These are phyloP conservation scores for Plectranthus barbatus DNA, from an alignment of 257 asterid genomes.

Conservation along the genomic window DNA sequence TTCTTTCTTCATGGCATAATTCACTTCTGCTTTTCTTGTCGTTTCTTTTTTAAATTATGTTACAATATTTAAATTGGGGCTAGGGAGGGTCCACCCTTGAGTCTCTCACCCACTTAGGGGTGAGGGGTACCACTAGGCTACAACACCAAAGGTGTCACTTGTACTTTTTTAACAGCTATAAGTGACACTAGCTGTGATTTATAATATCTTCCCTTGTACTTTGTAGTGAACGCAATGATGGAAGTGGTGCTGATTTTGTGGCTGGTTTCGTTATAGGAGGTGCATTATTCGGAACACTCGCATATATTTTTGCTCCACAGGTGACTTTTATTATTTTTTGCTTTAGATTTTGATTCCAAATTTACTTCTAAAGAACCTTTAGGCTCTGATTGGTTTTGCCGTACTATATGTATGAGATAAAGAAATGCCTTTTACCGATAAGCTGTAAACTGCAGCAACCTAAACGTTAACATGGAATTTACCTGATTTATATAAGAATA, in stretches of 20 bases:
- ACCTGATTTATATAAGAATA: neutral
- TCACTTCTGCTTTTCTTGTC: neutral
- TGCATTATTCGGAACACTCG: constrained; percentile 81
- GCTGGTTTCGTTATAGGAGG: constrained; percentile 90
- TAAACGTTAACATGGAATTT: neutral
- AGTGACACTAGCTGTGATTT: neutral
- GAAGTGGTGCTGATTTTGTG: constrained; percentile 66
- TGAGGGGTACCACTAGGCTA: too few relatives aligned
- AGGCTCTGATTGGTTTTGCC: neutral
- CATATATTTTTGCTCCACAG: constrained; percentile 81
- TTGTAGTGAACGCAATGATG: constrained; percentile 50
- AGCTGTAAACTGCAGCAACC: too few relatives aligned
- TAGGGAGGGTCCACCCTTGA: too few relatives aligned
- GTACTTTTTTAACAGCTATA: neutral
- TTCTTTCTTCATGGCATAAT: neutral
- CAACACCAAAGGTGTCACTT: too few relatives aligned
- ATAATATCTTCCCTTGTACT: constrained; percentile 9
- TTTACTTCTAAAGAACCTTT: constrained; percentile 9
- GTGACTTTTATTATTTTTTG: constrained; percentile 22
- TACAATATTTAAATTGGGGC: too few relatives aligned
- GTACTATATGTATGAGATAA: too few relatives aligned
- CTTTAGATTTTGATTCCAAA: neutral
- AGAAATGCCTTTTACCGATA: too few relatives aligned
- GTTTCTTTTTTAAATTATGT: too few relatives aligned
- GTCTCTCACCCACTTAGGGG: too few relatives aligned